These are phyloP conservation scores for Mycena albidolilacea DNA, from an alignment of 768 basidiomycete genomes.

Conservation along the genomic window DNA sequence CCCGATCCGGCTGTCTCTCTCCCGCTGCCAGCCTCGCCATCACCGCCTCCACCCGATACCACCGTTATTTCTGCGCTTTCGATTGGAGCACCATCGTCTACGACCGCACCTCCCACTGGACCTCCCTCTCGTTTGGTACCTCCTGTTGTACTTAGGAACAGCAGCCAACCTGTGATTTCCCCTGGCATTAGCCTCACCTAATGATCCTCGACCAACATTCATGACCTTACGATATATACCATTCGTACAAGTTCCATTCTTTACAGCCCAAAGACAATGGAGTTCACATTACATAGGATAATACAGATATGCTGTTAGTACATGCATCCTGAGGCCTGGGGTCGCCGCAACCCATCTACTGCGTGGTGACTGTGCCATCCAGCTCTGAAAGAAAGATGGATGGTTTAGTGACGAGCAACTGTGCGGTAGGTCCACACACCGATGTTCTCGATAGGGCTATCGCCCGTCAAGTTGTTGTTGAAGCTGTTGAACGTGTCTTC, in stretches of 20 bases:
- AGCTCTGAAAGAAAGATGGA: slow-evolving; percentile 49
- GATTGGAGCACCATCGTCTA: neutral
- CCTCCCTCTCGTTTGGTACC: slow-evolving; percentile 32
- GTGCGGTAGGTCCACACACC: slow-evolving; percentile 32
- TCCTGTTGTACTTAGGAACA: slow-evolving; percentile 22
- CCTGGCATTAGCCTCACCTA: slow-evolving; percentile 30
- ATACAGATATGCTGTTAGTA: neutral
- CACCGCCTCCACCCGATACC: slow-evolving; percentile 10
- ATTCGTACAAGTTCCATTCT: slow-evolving; percentile 22
- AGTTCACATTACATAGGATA: slow-evolving; percentile 15
- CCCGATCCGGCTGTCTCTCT: slow-evolving; percentile 23
- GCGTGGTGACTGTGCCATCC: slow-evolving; percentile 55
- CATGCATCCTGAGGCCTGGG: slow-evolving; percentile 4
- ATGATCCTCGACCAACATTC: slow-evolving; percentile 9
- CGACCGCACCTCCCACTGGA: slow-evolving; percentile 43
- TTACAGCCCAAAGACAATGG: neutral
- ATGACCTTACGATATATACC: slow-evolving; percentile 30
- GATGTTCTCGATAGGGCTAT: slow-evolving; percentile 42
- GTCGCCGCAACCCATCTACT: slow-evolving; percentile 40
- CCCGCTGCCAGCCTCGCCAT: neutral
- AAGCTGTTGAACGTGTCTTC: slow-evolving; percentile 48
- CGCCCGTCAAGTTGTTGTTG: slow-evolving; percentile 32
- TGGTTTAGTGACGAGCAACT: neutral
- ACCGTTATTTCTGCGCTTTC: slow-evolving; percentile 7
- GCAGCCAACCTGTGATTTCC: slow-evolving; percentile 22